A percentile compares a stretch with the other conserved stretches of the same genome.
These are phyloP conservation scores for Cornus suecica DNA, from an alignment of 148 eudicot genomes.

Conservation along the genomic window DNA sequence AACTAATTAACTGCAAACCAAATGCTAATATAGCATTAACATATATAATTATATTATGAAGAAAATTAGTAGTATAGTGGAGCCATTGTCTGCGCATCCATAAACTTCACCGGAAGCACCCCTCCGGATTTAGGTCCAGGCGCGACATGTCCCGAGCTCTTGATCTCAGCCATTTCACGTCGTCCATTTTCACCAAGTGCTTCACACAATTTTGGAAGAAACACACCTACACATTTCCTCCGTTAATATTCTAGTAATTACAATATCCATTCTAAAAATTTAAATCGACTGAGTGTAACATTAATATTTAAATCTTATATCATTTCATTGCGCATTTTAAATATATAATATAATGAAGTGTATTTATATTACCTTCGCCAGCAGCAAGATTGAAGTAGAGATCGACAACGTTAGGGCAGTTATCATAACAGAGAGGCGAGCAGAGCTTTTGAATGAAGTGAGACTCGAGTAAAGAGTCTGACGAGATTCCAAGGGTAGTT, in stretches of 20 bases:
- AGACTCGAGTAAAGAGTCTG: conserved; percentile 60
- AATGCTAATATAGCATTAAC: not conserved
- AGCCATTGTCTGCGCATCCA: conserved; percentile 11
- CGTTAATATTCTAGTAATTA: too few species aligned
- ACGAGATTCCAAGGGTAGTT: conserved; percentile 55
- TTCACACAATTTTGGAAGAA: conserved; percentile 62
- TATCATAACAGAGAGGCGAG: conserved; percentile 50
- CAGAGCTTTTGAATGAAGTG: conserved; percentile 56
- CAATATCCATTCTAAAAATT: too few species aligned
- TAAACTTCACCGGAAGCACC: not conserved
- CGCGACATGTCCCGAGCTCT: conserved; percentile 50
- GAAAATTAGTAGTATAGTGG: not conserved
- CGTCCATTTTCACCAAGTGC: conserved; percentile 32
- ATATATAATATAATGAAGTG: too few species aligned
- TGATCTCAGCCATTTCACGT: conserved; percentile 50
- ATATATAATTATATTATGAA: not conserved
- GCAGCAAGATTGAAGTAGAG: conserved; percentile 80
- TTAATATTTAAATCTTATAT: too few species aligned
- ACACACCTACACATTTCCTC: conserved; percentile 44
- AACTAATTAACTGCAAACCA: not conserved
- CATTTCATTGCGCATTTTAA: too few species aligned
- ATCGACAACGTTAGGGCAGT: conserved; percentile 66
- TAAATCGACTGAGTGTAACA: too few species aligned
- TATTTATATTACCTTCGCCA: conserved; percentile 54
- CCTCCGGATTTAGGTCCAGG: conserved; percentile 23